Base-by-base conservation (phyloP, 2,329 filamentous ascomycete species). In the Tolypocladium ovalisporum region DNA sequence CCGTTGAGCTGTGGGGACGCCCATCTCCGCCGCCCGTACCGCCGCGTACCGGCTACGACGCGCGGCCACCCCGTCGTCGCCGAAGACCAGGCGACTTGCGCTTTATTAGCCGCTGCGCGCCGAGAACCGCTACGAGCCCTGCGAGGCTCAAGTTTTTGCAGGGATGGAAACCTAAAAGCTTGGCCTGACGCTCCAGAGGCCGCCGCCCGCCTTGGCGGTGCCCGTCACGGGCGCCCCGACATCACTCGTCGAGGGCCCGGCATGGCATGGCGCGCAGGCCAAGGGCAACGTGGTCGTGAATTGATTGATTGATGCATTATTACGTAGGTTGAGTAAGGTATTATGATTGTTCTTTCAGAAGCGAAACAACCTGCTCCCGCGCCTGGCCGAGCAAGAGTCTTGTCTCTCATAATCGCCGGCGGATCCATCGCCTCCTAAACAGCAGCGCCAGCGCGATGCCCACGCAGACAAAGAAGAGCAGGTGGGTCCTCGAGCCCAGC, bases 371-470 rank as follows among this genome's bases (percentile, higher is more conserved):
- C 19, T 22, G 47, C 29, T 34, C 47, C 47, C 35, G 47, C 47
- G 47, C 47, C 47, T 19, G 47, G 47, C 29, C n/a, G 29, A 52
- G 19, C 47, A 54, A 49, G 4, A 19, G 27, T 52, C 32, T 35
- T 54, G n/a, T n/a, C n/a, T 36, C 59, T 54, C 60, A 64, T 52
- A 60, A 57, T 44, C 61, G 58, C 55, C 62, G 57, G 8, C 62
- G 54, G 29, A 62, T 58, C 51, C 57, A 54, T 55, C 61, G 60
- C 40, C 59, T 60, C 49, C 60, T 61, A 15, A 61, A 54, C 29
- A 63, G 56, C 24, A 64, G 59, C 35, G 60, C 62, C 56, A 63
- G 59, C 44, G 58, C 58, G 15, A 64, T 49, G 47, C 60, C 62
- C 42, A 62, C 60, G 40, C 59, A 60, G 32, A 63, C 56, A 29